Conservation (phyloP, 768 basidiomycete species). For the Lactifluus subvellereus region DNA sequence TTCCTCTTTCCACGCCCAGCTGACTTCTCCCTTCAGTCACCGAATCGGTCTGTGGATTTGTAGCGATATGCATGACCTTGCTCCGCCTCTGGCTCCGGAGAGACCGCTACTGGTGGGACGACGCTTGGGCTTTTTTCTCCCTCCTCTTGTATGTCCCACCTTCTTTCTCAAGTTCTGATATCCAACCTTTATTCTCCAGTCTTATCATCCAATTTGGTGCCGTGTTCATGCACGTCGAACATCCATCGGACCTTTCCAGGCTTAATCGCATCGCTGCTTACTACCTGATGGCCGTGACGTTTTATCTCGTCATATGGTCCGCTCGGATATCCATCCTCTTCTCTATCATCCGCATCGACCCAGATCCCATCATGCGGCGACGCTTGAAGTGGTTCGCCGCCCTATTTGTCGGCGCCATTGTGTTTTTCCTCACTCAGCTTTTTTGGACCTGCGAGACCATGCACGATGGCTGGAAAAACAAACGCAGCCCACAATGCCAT, state of each 20-base stretch:
- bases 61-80: slow-evolving; percentile 26
- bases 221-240: slow-evolving; percentile 29
- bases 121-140: slow-evolving; percentile 28
- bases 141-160: slow-evolving; percentile 19
- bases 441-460: slow-evolving; percentile 41
- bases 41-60: slow-evolving; percentile 26
- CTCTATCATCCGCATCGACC: slow-evolving; percentile 49
- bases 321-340: slow-evolving; percentile 49
- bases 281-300: slow-evolving; percentile 29
- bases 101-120: slow-evolving; percentile 29
- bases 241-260: slow-evolving; percentile 21
- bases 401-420: slow-evolving; percentile 31
- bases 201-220: slow-evolving; percentile 26
- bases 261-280: slow-evolving; percentile 27
- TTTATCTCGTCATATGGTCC: slow-evolving; percentile 29
- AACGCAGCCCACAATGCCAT: slow-evolving; percentile 36
- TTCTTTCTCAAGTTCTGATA: not conserved
- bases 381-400: slow-evolving; percentile 22
- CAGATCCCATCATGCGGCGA: slow-evolving; percentile 27
- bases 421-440: slow-evolving; percentile 41
- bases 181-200: not conserved
- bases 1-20: not conserved
- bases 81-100: slow-evolving; percentile 26
- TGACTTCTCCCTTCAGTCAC: slow-evolving; percentile 22
- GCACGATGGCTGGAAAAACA: slow-evolving; percentile 36